These are phyloP conservation scores for Colletotrichum spaethianum DNA, from an alignment of 2,329 filamentous ascomycete genomes.

Conservation along the genomic window DNA sequence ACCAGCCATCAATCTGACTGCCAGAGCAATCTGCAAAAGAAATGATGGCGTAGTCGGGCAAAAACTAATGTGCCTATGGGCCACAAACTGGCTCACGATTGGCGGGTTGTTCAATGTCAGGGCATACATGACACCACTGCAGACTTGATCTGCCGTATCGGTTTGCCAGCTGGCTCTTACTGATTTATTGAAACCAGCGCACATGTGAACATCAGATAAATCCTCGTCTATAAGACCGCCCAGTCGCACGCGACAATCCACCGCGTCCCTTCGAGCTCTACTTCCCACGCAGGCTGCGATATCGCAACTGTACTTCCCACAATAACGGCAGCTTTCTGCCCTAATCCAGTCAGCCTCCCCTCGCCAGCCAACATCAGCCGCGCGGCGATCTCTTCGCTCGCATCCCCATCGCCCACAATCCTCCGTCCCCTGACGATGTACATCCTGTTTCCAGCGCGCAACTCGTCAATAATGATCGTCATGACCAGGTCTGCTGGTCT, in stretches of 20 bases:
- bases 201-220: neutral
- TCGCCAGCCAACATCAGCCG: conserved; percentile 55
- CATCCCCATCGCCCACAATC: conserved; percentile 10
- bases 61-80: no score
- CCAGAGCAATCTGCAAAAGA: no score
- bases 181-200: neutral
- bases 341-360: conserved; percentile 54
- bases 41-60: no score
- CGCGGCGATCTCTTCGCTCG: conserved; percentile 22
- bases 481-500: conserved; percentile 39
- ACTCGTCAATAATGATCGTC: conserved; percentile 49
- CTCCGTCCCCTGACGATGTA: conserved; percentile 49
- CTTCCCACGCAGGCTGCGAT: conserved; percentile 56
- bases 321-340: conserved; percentile 46
- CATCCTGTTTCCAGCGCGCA: conserved; percentile 52
- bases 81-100: no score
- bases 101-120: neutral
- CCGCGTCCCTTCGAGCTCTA: conserved; percentile 49
- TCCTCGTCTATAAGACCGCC: conserved; percentile 33
- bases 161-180: neutral
- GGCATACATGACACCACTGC: neutral
- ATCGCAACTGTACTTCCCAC: conserved; percentile 51
- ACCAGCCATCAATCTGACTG: no score
- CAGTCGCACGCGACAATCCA: conserved; percentile 59
- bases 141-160: neutral